Evolutionary conservation across 2,329 filamentous ascomycete species (phyloP).

Genomic region (Orbilia blumenaviensis): DNA sequence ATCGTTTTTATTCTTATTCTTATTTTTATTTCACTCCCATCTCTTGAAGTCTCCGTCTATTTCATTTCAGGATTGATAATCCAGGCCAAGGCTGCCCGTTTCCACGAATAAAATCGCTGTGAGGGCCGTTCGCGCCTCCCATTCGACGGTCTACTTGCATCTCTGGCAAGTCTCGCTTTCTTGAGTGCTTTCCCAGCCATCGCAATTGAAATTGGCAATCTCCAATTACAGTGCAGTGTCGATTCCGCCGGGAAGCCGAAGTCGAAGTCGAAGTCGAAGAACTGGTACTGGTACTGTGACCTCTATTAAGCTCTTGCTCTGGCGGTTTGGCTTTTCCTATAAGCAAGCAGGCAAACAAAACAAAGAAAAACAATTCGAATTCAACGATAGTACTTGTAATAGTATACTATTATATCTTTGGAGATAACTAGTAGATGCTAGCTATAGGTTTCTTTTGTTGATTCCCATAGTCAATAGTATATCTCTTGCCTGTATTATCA

Average conservation of each 20-base stretch:
- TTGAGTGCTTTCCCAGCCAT: constrained; percentile 49
- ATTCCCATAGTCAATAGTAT: constrained; percentile 38
- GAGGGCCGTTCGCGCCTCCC: constrained; percentile 38
- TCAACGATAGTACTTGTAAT: constrained; percentile 27
- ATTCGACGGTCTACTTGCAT: constrained; percentile 54
- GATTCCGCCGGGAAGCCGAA: too few species aligned
- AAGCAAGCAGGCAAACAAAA: neutral
- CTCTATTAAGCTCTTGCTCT: constrained; percentile 3
- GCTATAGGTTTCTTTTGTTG: constrained; percentile 40
- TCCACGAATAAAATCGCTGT: constrained; percentile 48
- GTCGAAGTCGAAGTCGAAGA: too few species aligned
- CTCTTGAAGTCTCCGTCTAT: constrained; percentile 28
- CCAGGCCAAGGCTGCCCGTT: constrained; percentile 41
- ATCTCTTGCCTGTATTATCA: constrained; percentile 50
- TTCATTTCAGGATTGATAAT: constrained; percentile 52
- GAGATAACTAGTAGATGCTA: constrained; percentile 8
- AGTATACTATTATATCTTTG: constrained; percentile 47
- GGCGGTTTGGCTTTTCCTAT: too few species aligned
- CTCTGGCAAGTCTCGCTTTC: constrained; percentile 30
- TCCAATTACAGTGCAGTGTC: constrained; percentile 1
- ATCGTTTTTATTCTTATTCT: neutral
- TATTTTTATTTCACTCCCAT: constrained; percentile 10
- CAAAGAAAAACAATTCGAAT: constrained; percentile 15
- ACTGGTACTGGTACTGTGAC: too few species aligned
- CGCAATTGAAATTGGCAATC: constrained; percentile 31